These are phyloP conservation scores for Fibroporia radiculosa DNA, from an alignment of 768 basidiomycete species.

Conservation along the genomic window DNA sequence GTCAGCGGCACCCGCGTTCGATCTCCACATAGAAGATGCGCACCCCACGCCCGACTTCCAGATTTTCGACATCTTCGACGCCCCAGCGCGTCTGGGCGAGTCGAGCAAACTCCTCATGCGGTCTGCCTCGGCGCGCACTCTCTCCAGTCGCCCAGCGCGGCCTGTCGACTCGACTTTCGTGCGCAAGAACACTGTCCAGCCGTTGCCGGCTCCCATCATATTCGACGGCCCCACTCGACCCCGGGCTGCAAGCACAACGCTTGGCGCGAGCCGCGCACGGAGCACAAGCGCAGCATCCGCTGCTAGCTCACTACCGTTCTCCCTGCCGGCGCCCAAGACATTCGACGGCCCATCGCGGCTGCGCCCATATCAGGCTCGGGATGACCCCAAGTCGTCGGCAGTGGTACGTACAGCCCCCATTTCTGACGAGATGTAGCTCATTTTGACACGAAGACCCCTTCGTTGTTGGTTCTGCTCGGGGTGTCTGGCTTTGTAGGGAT, in stretches of 20 bases:
- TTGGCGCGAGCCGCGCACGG: slow-evolving; percentile 1
- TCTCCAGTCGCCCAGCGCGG: slow-evolving; percentile 19
- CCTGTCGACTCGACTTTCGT: slow-evolving; percentile 4
- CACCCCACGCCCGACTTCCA: slow-evolving; percentile 12
- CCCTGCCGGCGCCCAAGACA: slow-evolving; percentile 28
- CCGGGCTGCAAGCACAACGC: slow-evolving; percentile 14
- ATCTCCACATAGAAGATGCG: slow-evolving; percentile 2
- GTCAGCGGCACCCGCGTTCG: slow-evolving; percentile 6
- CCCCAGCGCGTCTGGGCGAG: slow-evolving; percentile 32
- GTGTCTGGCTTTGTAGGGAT: not conserved
- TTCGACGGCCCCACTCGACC: slow-evolving; percentile 44
- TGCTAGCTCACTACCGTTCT: slow-evolving; percentile 12
- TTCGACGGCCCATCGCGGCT: slow-evolving; percentile 42
- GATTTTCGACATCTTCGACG: slow-evolving; percentile 48
- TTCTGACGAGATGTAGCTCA: not conserved
- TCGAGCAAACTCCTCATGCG: slow-evolving; percentile 20
- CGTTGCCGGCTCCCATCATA: slow-evolving; percentile 36
- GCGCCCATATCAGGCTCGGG: slow-evolving; percentile 13
- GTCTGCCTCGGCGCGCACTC: slow-evolving; percentile 6
- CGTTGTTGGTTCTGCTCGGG: not conserved
- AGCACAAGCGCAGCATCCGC: slow-evolving; percentile 8
- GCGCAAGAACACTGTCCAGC: slow-evolving; percentile 1
- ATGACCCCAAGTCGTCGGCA: not conserved
- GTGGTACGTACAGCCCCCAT: not conserved
- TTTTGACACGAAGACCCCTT: not conserved